Evolutionary conservation across 202 grass and related monocot genomes (phyloP).

Genomic region (Zoysia matrella): DNA sequence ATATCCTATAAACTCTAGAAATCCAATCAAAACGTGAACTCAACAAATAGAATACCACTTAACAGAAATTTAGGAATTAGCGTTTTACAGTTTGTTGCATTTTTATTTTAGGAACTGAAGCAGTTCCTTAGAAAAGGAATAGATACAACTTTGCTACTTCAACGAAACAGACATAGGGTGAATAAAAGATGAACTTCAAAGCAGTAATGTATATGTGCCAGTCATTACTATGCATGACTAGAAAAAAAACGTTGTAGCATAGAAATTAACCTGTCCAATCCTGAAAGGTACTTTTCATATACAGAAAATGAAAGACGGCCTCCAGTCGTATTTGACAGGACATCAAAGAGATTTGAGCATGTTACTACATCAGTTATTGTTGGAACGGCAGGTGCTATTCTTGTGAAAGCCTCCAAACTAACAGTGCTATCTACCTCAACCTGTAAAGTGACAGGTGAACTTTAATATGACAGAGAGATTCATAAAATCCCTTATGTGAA

Average conservation of each 20-base stretch:
- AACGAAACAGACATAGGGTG: conserved; percentile 3
- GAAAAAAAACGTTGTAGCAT: conserved; percentile 13
- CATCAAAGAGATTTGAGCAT: conserved; percentile 90
- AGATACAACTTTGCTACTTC: conserved; percentile 13
- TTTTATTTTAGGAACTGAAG: conserved; percentile 30
- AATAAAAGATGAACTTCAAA: conserved; percentile 34
- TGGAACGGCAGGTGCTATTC: conserved; percentile 93
- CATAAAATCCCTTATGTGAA: not conserved
- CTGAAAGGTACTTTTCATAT: conserved; percentile 92
- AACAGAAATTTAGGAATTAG: not conserved
- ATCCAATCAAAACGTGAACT: not conserved
- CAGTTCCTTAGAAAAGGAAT: not conserved
- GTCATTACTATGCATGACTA: not conserved
- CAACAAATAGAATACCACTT: not conserved
- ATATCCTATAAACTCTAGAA: conserved; percentile 29
- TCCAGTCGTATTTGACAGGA: conserved; percentile 74
- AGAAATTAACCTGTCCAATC: conserved; percentile 83
- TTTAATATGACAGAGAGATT: conserved; percentile 10
- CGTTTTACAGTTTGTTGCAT: conserved; percentile 24
- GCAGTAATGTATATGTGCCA: conserved; percentile 18
- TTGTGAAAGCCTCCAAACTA: conserved; percentile 83
- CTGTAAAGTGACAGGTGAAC: conserved; percentile 46
- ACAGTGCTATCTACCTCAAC: conserved; percentile 82
- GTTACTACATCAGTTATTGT: conserved; percentile 87
- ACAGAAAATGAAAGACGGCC: conserved; percentile 78